A percentile compares a stretch with the other conserved stretches of the same genome.
phyloP scores from a whole-genome alignment of 163 green algal genomes.

The Chlamydomonas reinhardtii region DNA sequence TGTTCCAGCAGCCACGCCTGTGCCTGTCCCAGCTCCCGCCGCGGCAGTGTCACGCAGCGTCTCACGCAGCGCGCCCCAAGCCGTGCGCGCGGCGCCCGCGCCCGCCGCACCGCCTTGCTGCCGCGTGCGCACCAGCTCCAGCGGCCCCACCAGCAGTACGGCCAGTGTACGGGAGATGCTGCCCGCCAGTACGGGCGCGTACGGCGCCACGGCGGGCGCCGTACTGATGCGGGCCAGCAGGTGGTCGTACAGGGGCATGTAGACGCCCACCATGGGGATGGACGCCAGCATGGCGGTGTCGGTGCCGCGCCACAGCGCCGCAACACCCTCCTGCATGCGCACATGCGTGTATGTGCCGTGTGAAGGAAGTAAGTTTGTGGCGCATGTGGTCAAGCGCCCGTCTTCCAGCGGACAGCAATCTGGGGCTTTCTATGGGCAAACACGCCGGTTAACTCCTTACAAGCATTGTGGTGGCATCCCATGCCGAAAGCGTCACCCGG shows the following conservation, averaged over 20 bases:
- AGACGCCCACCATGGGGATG: slow-evolving; percentile 93
- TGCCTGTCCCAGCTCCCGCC: not conserved
- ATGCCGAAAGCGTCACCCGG: too few relatives aligned
- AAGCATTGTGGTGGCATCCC: too few relatives aligned
- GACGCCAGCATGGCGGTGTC: slow-evolving; percentile 87
- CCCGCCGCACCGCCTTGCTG: slow-evolving; percentile 75
- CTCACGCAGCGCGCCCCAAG: slow-evolving; percentile 28
- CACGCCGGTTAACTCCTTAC: too few relatives aligned
- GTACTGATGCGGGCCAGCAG: slow-evolving; percentile 58
- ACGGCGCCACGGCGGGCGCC: not conserved
- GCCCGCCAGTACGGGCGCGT: slow-evolving; percentile 85
- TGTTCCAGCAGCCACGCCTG: not conserved
- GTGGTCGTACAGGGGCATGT: slow-evolving; percentile 92
- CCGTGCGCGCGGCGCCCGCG: not conserved
- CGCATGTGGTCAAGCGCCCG: too few relatives aligned
- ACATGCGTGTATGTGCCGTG: too few relatives aligned
- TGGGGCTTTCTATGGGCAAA: too few relatives aligned
- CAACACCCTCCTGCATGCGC: slow-evolving; percentile 79
- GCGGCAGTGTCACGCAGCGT: slow-evolving; percentile 9
- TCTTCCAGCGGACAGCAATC: too few relatives aligned
- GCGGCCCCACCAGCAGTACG: slow-evolving; percentile 86
- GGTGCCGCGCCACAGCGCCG: slow-evolving; percentile 90
- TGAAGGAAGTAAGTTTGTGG: too few relatives aligned
- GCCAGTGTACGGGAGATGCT: slow-evolving; percentile 79
- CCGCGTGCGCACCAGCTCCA: slow-evolving; percentile 95